Evolutionary conservation across 305 asterid genomes (phyloP), one percentile per base, ranked within the genome.

Genomic region (Plantago coronopus): DNA sequence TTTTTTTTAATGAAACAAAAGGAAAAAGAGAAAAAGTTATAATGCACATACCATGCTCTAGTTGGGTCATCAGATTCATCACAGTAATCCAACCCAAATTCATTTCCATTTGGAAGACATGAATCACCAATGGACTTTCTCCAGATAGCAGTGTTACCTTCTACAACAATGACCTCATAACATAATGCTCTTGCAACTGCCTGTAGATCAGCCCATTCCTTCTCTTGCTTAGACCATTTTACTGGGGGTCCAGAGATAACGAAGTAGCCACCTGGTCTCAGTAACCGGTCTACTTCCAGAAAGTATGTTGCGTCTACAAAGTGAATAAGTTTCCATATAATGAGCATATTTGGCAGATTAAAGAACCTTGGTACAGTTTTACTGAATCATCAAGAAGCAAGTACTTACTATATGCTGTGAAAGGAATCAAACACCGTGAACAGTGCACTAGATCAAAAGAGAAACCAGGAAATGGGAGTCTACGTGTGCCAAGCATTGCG

Each of bases 241-340:
- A 94, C 97, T 13, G 99, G 99, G 48, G 96, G 97, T 3, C 99
- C 97, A 45, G 97, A 94, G 46, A 94, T 89, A 54, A 90, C 97
- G 54, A 94, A 77, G 78, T 85, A 86, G 62, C 97, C 97, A 61
- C 99, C 99, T 5, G 99, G 97, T 56, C 97, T 88, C 63, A 94
- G 99, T 69, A 94, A 71, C 65, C 97, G 77, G 77, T 94, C 97
- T 60, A 94, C 97, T 83, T 94, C 99, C 57, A 94, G 83, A 76
- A 94, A 94, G 75, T 94, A 94, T 3, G 97, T 82, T 7, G 99
- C 95, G 76, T 89, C 99, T 94, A 80, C 83, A 83, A 61, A 62
- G 67, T 17, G 16, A 64, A 40, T 34, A 76, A 54, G 29, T 57
- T 70, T 62, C 20, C 38, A 13, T 49, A 65, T 77, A 68, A 88